Evolutionary conservation across 2,329 filamentous ascomycete genomes (phyloP).

Genomic region (Fusarium siculi): DNA sequence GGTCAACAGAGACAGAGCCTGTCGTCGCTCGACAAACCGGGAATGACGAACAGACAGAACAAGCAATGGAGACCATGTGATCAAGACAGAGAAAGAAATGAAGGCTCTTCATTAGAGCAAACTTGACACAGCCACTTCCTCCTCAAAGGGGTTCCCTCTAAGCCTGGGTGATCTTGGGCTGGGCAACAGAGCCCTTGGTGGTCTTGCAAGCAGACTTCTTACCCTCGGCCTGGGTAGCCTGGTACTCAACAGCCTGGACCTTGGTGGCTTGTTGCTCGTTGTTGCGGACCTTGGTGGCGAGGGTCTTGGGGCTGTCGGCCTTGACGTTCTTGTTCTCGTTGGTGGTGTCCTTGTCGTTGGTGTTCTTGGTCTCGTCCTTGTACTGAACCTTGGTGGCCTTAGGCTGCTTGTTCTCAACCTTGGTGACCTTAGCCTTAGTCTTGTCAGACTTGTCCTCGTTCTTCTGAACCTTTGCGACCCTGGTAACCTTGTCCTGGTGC

Average conservation of each 20-base stretch:
- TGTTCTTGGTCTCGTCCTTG: not conserved
- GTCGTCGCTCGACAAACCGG: fast-evolving
- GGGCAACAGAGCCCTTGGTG: not conserved
- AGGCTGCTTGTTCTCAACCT: no score
- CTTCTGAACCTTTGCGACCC: no score
- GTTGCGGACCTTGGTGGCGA: slow-evolving; percentile 2
- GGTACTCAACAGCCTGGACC: not conserved
- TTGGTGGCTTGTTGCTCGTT: not conserved
- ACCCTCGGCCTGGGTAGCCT: not conserved
- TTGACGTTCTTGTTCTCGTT: not conserved
- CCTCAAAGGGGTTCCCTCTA: fast-evolving
- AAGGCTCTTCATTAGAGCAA: not conserved
- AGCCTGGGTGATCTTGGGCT: not conserved
- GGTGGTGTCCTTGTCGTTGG: not conserved
- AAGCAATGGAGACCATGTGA: no score
- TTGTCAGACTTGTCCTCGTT: no score
- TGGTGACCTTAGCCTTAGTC: no score
- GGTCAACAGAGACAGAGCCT: not conserved
- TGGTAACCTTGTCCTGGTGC: not conserved
- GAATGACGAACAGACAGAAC: not conserved
- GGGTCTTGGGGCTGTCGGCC: not conserved
- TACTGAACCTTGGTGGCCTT: not conserved
- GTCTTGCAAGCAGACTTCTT: not conserved
- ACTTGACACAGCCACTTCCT: not conserved
- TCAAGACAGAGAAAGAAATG: not conserved